These are phyloP conservation scores for Nepenthes alata DNA, from an alignment of 179 eudicot species.

Conservation along the genomic window DNA sequence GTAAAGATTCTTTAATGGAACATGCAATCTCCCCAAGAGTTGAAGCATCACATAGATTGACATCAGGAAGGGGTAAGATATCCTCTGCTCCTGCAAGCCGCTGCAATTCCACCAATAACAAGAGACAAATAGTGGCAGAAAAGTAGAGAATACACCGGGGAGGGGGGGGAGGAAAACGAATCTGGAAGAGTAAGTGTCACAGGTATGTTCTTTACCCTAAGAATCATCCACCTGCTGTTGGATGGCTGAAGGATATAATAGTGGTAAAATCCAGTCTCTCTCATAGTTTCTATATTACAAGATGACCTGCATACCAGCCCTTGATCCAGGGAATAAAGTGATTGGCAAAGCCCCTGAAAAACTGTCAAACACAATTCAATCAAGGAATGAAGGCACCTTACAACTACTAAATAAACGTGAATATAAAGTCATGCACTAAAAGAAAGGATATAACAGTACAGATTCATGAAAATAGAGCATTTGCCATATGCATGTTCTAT, in stretches of 20 bases:
- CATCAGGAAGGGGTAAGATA: slow-evolving; percentile 45
- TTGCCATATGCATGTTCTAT: slow-evolving; percentile 2
- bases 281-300: slow-evolving; percentile 55
- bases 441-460: slow-evolving; percentile 1
- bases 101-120: slow-evolving; percentile 31
- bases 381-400: slow-evolving; percentile 10
- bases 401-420: not conserved
- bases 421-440: not conserved
- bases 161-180: no score
- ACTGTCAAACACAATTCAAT: slow-evolving; percentile 31
- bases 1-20: slow-evolving; percentile 39
- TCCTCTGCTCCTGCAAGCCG: slow-evolving; percentile 75
- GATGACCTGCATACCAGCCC: slow-evolving; percentile 69
- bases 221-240: slow-evolving; percentile 61
- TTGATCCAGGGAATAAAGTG: slow-evolving; percentile 55
- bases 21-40: slow-evolving; percentile 28
- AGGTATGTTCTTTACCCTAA: slow-evolving; percentile 36
- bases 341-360: slow-evolving; percentile 56
- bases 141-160: no score
- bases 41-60: slow-evolving; percentile 27
- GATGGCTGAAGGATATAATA: slow-evolving; percentile 78
- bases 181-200: no score
- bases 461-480: not conserved
- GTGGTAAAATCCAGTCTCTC: slow-evolving; percentile 41
- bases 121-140: no score